Evolutionary conservation across 306 rosid genomes (phyloP).

Genomic region (Rosa rugosa): DNA sequence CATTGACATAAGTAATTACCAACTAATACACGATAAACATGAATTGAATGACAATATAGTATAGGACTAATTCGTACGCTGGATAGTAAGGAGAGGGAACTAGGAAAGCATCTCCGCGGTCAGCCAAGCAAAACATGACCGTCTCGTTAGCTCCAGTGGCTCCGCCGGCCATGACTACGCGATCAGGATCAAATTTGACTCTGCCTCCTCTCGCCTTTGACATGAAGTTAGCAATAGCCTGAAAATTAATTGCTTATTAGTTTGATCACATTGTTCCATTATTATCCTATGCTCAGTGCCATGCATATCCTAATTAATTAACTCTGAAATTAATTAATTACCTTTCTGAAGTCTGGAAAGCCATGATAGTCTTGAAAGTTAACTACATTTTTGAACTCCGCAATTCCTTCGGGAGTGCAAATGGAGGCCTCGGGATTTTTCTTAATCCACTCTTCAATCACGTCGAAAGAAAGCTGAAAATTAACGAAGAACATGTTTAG

Average conservation of each 20-base stretch:
- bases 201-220: constrained; percentile 77
- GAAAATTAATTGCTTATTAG: neutral
- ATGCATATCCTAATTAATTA: neutral
- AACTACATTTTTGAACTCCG: constrained; percentile 57
- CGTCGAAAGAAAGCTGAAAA: constrained; percentile 60
- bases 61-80: constrained; percentile 46
- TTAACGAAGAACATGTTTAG: neutral
- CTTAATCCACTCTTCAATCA: constrained; percentile 65
- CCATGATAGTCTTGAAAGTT: constrained; percentile 92
- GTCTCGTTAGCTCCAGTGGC: constrained; percentile 92
- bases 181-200: constrained; percentile 63
- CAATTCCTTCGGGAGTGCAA: constrained; percentile 73
- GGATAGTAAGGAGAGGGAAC: constrained; percentile 93
- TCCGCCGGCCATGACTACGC: constrained; percentile 89
- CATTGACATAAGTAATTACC: neutral
- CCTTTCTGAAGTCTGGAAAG: constrained; percentile 63
- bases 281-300: neutral
- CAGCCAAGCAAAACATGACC: constrained; percentile 80
- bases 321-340: constrained; percentile 10
- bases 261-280: neutral
- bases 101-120: constrained; percentile 86
- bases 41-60: too few species aligned
- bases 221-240: constrained; percentile 89
- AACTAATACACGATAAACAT: neutral
- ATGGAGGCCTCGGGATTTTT: constrained; percentile 73